Conservation (phyloP, 2,329 filamentous ascomycete species). For the Boeremia exigua region DNA sequence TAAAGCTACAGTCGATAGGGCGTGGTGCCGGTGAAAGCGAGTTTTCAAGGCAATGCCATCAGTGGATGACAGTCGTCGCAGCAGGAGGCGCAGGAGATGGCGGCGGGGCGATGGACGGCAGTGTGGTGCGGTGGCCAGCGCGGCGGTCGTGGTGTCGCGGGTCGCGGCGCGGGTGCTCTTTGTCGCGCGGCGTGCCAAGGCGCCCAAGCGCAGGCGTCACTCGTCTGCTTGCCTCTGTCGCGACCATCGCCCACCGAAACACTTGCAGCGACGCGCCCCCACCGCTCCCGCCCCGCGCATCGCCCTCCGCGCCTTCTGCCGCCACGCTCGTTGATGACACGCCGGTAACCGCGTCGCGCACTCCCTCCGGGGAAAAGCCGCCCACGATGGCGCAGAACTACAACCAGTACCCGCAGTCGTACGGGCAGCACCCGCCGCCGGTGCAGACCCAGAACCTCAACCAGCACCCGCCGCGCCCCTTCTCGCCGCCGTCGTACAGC, state of each 20-base stretch:
- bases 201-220: constrained; percentile 31
- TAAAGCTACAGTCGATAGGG: no score
- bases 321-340: constrained; percentile 12
- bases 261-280: constrained; percentile 25
- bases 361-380: constrained; percentile 35
- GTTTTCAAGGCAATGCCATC: constrained; percentile 14
- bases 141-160: neutral
- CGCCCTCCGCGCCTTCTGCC: constrained; percentile 10
- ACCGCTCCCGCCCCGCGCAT: constrained; percentile 13
- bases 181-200: constrained; percentile 38
- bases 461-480: constrained; percentile 50
- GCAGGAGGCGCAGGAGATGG: neutral
- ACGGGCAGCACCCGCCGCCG: constrained; percentile 38
- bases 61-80: constrained; percentile 8
- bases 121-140: constrained; percentile 1
- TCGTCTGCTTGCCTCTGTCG: constrained; percentile 22
- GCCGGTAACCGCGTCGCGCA: constrained; percentile 25
- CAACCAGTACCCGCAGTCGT: constrained; percentile 32
- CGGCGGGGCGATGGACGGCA: neutral
- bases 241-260: constrained; percentile 21
- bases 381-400: constrained; percentile 43
- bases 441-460: constrained; percentile 50
- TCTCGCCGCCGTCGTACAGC: constrained; percentile 45
- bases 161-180: constrained; percentile 29
- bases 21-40: constrained; percentile 3